Conservation (phyloP, 805 yeast species). For the Kazachstania taianensis region DNA sequence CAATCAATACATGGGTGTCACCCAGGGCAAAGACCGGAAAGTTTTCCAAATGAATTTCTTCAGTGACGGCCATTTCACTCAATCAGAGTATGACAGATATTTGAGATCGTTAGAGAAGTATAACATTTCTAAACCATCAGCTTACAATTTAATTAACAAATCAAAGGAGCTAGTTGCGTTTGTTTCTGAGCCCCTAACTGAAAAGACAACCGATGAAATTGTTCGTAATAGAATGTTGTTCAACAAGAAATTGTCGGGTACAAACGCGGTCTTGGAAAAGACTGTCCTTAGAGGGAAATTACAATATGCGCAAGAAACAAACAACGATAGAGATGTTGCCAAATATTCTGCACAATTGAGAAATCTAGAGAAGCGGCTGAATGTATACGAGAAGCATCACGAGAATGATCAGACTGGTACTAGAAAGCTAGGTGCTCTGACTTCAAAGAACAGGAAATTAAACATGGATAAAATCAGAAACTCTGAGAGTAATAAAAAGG, state of each 20-base stretch:
- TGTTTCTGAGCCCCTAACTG: constrained; percentile 56
- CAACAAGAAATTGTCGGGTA: constrained; percentile 47
- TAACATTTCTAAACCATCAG: constrained; percentile 40
- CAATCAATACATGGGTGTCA: constrained; percentile 53
- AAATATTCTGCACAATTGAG: constrained; percentile 40
- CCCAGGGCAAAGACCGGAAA: constrained; percentile 74
- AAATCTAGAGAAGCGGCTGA: constrained; percentile 32
- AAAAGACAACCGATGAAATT: constrained; percentile 67
- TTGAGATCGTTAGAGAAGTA: constrained; percentile 49
- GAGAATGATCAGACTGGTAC: constrained; percentile 33
- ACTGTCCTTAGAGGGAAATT: constrained; percentile 63
- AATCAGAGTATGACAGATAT: constrained; percentile 68
- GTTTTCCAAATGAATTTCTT: constrained; percentile 69
- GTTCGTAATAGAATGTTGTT: constrained; percentile 61
- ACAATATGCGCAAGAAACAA: constrained; percentile 59
- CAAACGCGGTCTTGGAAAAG: constrained; percentile 68
- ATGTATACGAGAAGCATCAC: constrained; percentile 30
- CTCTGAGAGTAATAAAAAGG: constrained; percentile 62
- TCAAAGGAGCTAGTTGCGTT: constrained; percentile 51
- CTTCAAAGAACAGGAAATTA: constrained; percentile 74
- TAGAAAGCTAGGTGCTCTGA: constrained; percentile 55
- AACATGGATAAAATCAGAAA: constrained; percentile 67
- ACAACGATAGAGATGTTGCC: constrained; percentile 35
- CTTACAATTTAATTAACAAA: constrained; percentile 56
- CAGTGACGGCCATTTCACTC: constrained; percentile 64